phyloP scores from a whole-genome alignment of 2,329 filamentous ascomycete genomes.

The Penicillium sp. region DNA sequence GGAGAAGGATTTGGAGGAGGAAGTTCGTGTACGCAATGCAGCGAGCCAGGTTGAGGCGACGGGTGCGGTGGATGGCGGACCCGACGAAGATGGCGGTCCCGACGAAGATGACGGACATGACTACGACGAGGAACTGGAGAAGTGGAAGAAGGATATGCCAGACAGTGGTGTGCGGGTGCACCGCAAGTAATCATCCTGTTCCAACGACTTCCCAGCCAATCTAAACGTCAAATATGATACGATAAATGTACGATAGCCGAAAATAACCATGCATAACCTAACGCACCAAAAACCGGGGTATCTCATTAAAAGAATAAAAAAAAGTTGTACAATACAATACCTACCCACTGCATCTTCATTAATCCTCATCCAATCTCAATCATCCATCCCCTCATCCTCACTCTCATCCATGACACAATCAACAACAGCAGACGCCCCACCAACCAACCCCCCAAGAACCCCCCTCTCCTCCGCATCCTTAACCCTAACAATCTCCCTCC shows the following conservation, averaged over 20 bases:
- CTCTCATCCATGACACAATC: conserved; percentile 50
- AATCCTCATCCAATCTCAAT: conserved; percentile 22
- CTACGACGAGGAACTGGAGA: conserved; percentile 28
- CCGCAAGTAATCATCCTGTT: conserved; percentile 54
- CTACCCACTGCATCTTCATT: background rate
- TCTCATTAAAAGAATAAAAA: conserved; percentile 12
- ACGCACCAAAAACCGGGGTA: conserved; percentile 1
- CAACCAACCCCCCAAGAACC: conserved; percentile 43
- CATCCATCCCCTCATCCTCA: conserved; percentile 49
- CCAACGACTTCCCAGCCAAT: conserved; percentile 27
- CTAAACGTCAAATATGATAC: conserved; percentile 10
- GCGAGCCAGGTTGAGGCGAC: conserved; percentile 27
- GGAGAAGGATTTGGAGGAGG: conserved; percentile 70
- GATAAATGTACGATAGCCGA: conserved; percentile 16
- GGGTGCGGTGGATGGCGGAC: conserved; percentile 28
- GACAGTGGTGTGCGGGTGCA: conserved; percentile 71
- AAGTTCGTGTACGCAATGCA: conserved; percentile 57
- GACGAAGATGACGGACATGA: conserved; percentile 36
- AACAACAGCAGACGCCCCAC: conserved; percentile 38
- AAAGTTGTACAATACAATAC: background rate
- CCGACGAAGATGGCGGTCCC: conserved; percentile 40
- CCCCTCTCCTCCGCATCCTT: conserved; percentile 52
- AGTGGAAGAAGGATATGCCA: conserved; percentile 42
- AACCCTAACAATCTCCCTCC: conserved; percentile 67
- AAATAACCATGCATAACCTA: background rate